Base-by-base conservation (phyloP, 2,329 filamentous ascomycete genomes). In the Amesomyces nigricolor region DNA sequence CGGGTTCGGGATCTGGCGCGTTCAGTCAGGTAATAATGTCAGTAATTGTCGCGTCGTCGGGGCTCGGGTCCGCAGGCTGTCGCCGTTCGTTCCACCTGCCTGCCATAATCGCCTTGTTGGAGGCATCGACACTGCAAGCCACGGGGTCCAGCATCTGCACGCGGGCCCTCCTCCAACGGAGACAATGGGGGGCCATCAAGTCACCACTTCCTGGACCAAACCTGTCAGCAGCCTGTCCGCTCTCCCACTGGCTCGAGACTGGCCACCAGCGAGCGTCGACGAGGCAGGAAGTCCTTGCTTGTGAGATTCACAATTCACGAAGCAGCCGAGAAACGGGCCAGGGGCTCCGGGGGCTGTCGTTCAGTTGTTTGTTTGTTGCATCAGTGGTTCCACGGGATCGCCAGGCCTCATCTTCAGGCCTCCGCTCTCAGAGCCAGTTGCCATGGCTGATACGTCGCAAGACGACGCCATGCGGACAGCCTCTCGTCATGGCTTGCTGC, bases 301-400 rank as follows among this genome's bases (percentile, higher is more conserved):
- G 22, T 26, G 22, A 26, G 22, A 4, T 26, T 26, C 22, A 26
- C 22, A 4, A 26, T 26, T 26, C 22, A 26, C 22, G 22, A 26
- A 26, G 22, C 22, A 26, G 22, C 22, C 22, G 22, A 26, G 22
- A 26, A 26, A 26, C 22, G 22, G 22, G 22, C 22, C 22, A 26
- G 22, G 22, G 22, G 22, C 22, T 26, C 22, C 22, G 22, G 22
- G 22, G 22, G 22, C 22, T 26, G 22, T 26, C 6, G 22, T 26
- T 26, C 22, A 26, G 22, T 40, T 54, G 55, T 54, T 58, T 58
- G 51, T 58, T 52, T 60, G 46, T 60, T 58, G 46, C 45, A 39
- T 38, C 40, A 19, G 40, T 29, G 39, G 16, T 51, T 42, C 38
- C 43, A 30, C 22, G 38, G 19, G 37, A 54, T 49, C 51, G 44